These are phyloP conservation scores for Huntiella bhutanensis DNA, from an alignment of 2,329 filamentous ascomycete species.

Conservation along the genomic window DNA sequence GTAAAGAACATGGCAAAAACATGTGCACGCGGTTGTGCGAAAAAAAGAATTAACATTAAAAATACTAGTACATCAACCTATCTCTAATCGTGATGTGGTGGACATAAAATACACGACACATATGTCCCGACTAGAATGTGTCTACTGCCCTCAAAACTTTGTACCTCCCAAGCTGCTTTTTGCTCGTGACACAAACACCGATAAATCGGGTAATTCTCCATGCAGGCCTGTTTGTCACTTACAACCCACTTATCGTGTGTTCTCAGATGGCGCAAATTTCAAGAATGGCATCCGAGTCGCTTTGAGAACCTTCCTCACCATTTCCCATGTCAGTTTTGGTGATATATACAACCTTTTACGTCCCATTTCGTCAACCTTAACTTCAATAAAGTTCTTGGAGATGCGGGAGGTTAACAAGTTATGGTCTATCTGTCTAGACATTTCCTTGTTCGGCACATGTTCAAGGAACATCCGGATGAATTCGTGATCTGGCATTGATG, in stretches of 20 bases:
- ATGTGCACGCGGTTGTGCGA: too few relatives aligned
- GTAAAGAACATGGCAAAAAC: too few relatives aligned
- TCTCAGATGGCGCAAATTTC: conserved; percentile 4
- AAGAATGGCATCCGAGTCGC: conserved; percentile 4
- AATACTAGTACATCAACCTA: too few relatives aligned
- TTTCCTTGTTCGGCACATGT: conserved; percentile 8
- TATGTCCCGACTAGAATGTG: too few relatives aligned
- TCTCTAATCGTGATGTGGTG: too few relatives aligned
- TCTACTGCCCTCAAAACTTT: too few relatives aligned
- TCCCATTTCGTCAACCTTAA: conserved; percentile 5
- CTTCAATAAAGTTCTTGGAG: conserved; percentile 6
- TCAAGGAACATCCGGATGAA: conserved; percentile 11
- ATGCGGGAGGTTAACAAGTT: conserved; percentile 6
- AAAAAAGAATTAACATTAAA: too few relatives aligned
- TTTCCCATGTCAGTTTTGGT: conserved; percentile 7
- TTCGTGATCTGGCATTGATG: conserved; percentile 7
- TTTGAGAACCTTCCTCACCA: conserved; percentile 8
- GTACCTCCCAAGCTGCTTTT: too few relatives aligned
- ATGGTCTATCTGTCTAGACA: conserved; percentile 9
- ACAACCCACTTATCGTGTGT: background rate
- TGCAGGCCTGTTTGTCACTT: too few relatives aligned
- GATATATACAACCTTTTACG: conserved; percentile 8
- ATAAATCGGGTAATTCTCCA: too few relatives aligned
- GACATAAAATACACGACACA: too few relatives aligned
- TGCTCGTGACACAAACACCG: too few relatives aligned